Conservation (phyloP, 441 rosid species). For the Aleurites moluccanus region DNA sequence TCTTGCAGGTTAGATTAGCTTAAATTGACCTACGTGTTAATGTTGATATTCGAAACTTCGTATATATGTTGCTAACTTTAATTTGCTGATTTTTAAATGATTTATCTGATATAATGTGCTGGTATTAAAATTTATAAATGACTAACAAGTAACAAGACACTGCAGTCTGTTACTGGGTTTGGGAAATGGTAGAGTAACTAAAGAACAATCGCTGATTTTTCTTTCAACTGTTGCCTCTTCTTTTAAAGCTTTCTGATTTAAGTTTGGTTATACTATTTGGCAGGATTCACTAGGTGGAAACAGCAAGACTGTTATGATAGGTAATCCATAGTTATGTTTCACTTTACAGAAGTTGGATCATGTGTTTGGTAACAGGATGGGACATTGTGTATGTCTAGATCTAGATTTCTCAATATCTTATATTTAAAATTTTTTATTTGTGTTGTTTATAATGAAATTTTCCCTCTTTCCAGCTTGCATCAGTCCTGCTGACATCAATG, state of each 20-base stretch:
- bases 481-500: constrained; percentile 98
- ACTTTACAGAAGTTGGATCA: neutral
- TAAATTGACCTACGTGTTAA: constrained; percentile 14
- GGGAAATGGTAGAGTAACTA: neutral
- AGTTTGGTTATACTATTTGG: constrained; percentile 12
- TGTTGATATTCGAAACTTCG: neutral
- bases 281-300: constrained; percentile 99
- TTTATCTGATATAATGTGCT: neutral
- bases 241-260: neutral
- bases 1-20: constrained; percentile 67
- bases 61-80: neutral
- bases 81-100: neutral
- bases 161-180: neutral
- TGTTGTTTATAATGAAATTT: neutral
- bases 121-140: neutral
- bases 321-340: constrained; percentile 32
- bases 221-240: neutral
- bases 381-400: neutral
- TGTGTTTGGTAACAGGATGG: neutral
- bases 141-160: constrained; percentile 5
- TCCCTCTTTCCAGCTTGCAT: constrained; percentile 65
- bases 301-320: constrained; percentile 99
- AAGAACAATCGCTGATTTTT: neutral
- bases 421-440: neutral
- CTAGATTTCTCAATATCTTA: neutral